Conservation (phyloP, 208 protist genomes). For the Leishmania gerbilli region DNA sequence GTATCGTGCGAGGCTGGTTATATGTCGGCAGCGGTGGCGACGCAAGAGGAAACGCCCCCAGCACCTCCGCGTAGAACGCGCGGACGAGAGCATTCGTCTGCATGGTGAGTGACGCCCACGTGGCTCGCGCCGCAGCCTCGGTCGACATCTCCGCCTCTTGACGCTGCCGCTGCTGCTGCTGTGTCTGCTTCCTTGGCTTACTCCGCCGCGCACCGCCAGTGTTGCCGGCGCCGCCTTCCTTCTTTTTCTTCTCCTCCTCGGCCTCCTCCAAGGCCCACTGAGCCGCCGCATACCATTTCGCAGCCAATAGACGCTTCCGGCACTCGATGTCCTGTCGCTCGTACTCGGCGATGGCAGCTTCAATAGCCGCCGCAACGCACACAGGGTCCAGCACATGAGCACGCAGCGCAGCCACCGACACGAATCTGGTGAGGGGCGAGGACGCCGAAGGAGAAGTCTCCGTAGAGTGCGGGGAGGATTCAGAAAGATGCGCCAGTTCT, state of each 20-base stretch:
- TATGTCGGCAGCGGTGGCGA: background rate
- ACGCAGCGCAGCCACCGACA: background rate
- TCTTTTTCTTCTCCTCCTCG: background rate
- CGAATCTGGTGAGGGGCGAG: background rate
- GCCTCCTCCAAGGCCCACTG: background rate
- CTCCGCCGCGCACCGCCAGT: background rate
- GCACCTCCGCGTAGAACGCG: background rate
- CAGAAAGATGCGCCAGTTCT: background rate
- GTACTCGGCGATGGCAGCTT: slow-evolving; percentile 9
- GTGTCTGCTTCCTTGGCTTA: background rate
- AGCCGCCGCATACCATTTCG: background rate
- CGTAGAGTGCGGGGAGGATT: background rate
- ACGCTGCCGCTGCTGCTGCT: slow-evolving; percentile 3
- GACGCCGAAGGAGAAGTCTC: background rate
- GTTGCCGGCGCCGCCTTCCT: background rate
- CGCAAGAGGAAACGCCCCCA: background rate
- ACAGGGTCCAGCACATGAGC: slow-evolving; percentile 5
- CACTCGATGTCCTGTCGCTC: slow-evolving; percentile 8
- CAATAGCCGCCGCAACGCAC: background rate
- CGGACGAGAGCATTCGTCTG: background rate
- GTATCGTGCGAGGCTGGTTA: background rate
- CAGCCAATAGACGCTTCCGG: slow-evolving; percentile 1
- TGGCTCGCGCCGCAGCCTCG: slow-evolving; percentile 3
- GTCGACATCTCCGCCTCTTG: background rate
- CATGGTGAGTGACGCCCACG: background rate